A percentile compares a stretch with the other conserved stretches of the same genome.
Evolutionary conservation across 2,329 filamentous ascomycete genomes (phyloP).

Genomic region (Talaromyces atroroseus): DNA sequence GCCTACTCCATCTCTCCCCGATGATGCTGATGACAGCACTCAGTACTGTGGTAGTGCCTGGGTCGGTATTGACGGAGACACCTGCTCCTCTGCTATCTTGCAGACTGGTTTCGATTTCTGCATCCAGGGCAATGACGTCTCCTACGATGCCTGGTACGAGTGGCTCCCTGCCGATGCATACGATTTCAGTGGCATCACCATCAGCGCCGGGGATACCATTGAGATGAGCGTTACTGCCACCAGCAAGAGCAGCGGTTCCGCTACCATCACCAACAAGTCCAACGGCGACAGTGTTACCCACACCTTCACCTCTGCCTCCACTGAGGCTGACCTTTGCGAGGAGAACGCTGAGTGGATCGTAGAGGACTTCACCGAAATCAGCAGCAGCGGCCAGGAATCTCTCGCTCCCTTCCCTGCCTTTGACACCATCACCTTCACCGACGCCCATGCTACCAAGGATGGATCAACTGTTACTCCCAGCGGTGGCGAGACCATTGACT

Average conservation of each 20-base stretch:
- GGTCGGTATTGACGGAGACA: slow-evolving; percentile 60
- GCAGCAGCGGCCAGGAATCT: slow-evolving; percentile 27
- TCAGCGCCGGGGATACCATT: slow-evolving; percentile 45
- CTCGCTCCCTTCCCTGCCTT: slow-evolving; percentile 47
- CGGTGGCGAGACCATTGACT: slow-evolving; percentile 42
- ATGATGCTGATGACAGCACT: slow-evolving; percentile 38
- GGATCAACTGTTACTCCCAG: slow-evolving; percentile 22
- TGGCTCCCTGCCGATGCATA: slow-evolving; percentile 56
- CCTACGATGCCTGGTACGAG: slow-evolving; percentile 56
- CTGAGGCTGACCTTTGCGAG: slow-evolving; percentile 43
- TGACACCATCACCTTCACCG: slow-evolving; percentile 38
- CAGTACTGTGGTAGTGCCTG: slow-evolving; percentile 46
- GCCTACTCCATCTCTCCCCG: slow-evolving; percentile 42
- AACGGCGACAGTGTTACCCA: slow-evolving; percentile 52
- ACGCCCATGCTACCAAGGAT: slow-evolving; percentile 24
- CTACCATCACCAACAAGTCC: slow-evolving; percentile 47
- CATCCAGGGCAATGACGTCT: slow-evolving; percentile 30
- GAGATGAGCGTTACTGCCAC: slow-evolving; percentile 36
- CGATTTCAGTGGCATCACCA: slow-evolving; percentile 44
- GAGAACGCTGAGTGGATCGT: slow-evolving; percentile 61
- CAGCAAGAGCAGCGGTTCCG: slow-evolving; percentile 41
- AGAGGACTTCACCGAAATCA: slow-evolving; percentile 46
- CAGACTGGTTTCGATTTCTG: slow-evolving; percentile 56
- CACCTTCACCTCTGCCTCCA: slow-evolving; percentile 40
- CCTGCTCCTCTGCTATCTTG: slow-evolving; percentile 50